Conservation (phyloP, 257 asterid species). For the Fraxinus americana region DNA sequence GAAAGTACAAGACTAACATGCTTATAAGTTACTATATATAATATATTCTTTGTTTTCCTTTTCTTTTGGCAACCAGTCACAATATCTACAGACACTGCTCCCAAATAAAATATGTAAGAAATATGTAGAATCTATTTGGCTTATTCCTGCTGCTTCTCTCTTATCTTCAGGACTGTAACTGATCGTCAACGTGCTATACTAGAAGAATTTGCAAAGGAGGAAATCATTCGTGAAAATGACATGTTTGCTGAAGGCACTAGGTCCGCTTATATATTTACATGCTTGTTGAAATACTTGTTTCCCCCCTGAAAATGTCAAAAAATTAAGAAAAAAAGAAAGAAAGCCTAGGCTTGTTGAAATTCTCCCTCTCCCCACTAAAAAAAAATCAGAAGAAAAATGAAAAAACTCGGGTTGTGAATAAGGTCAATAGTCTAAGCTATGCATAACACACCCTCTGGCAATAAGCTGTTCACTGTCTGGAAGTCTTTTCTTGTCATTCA, state of each 20-base stretch:
- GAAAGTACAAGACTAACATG: background rate
- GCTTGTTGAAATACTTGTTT: background rate
- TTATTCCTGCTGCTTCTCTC: background rate
- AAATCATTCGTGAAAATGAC: constrained; percentile 42
- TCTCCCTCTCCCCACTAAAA: background rate
- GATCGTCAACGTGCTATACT: constrained; percentile 75
- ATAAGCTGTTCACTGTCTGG: background rate
- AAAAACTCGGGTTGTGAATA: background rate
- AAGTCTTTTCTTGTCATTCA: background rate
- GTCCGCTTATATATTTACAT: constrained; percentile 44
- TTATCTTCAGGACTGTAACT: constrained; percentile 52
- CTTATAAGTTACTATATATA: background rate
- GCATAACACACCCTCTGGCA: background rate
- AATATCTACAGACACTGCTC: background rate
- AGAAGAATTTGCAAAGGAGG: constrained; percentile 84
- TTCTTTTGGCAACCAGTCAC: background rate
- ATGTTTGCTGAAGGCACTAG: constrained; percentile 51
- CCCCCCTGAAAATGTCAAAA: background rate
- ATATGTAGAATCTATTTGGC: background rate
- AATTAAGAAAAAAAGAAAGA: background rate
- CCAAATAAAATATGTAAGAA: background rate
- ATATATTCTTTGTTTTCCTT: background rate
- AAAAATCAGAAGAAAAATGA: background rate
- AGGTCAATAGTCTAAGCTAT: background rate
- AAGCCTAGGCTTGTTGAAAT: background rate